phyloP scores from a whole-genome alignment of 345 rosid genomes.

The Odontarrhena argentea region DNA sequence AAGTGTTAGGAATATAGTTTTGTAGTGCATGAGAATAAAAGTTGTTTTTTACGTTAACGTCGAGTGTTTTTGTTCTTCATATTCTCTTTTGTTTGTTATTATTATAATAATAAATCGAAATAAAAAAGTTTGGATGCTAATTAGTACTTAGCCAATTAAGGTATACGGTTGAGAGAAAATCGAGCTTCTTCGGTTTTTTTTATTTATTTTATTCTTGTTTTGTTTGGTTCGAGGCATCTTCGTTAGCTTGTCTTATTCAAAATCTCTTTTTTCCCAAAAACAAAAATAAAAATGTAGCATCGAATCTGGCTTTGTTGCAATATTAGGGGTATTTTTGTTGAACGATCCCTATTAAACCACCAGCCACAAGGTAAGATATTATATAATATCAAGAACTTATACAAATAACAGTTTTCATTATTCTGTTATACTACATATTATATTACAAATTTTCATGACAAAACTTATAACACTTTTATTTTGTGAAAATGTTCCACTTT shows the following conservation, averaged over 20 bases:
- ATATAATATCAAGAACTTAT: background rate
- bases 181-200: constrained; percentile 21
- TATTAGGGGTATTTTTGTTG: constrained; percentile 1
- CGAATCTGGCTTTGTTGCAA: constrained; percentile 18
- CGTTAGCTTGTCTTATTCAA: constrained; percentile 27
- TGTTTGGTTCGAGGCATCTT: constrained; percentile 22
- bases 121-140: constrained; percentile 14
- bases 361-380: background rate
- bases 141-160: constrained; percentile 37
- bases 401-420: background rate
- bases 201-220: background rate
- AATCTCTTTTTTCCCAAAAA: background rate
- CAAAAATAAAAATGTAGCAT: background rate
- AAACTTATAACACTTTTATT: no score
- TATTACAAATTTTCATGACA: no score
- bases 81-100: constrained; percentile 10
- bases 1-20: constrained; percentile 33
- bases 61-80: constrained; percentile 22
- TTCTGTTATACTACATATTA: background rate
- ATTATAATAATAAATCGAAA: constrained; percentile 9
- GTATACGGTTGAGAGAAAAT: constrained; percentile 30
- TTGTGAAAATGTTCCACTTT: no score
- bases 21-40: constrained; percentile 29
- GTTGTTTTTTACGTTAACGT: constrained; percentile 29
- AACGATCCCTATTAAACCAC: constrained; percentile 26